Percentiles rank a stretch among this genome's conserved stretches.
Conservation (phyloP, 2,329 filamentous ascomycete species). For the Leptographium flavum region DNA sequence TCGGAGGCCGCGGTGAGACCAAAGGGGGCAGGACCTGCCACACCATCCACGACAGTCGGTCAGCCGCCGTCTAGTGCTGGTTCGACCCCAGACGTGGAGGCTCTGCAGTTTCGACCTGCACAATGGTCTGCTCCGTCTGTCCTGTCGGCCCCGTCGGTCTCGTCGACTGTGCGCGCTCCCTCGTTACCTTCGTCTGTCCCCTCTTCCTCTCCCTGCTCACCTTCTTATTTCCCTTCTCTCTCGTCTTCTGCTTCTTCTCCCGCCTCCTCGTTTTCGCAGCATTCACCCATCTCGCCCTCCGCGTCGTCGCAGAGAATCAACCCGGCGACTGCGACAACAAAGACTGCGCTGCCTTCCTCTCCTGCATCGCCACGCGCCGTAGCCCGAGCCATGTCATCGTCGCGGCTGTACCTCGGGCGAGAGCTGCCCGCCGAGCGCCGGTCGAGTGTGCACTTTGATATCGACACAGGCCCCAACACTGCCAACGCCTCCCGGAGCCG, state of each 20-base stretch:
- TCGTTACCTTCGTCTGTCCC: background rate
- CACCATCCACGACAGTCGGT: background rate
- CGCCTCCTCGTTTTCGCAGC: background rate
- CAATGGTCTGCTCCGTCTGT: background rate
- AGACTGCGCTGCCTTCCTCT: background rate
- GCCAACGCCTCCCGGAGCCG: too few relatives aligned
- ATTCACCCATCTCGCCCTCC: background rate
- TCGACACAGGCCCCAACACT: background rate
- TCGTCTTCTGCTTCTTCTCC: background rate
- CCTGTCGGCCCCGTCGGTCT: background rate
- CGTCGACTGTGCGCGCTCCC: background rate
- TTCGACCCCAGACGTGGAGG: background rate
- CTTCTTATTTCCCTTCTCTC: background rate
- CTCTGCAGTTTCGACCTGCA: background rate
- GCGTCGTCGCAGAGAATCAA: background rate
- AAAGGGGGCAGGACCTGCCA: background rate
- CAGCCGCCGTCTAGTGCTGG: background rate
- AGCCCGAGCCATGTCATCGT: background rate
- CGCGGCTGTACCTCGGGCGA: background rate
- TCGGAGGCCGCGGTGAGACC: background rate
- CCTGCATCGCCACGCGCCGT: background rate
- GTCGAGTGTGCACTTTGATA: background rate
- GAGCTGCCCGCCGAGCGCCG: background rate
- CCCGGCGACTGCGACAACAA: too few relatives aligned
- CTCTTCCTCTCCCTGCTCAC: too few relatives aligned